Conservation (phyloP, 192 early-diverging fungal genomes). For the Coemansia sp. region DNA sequence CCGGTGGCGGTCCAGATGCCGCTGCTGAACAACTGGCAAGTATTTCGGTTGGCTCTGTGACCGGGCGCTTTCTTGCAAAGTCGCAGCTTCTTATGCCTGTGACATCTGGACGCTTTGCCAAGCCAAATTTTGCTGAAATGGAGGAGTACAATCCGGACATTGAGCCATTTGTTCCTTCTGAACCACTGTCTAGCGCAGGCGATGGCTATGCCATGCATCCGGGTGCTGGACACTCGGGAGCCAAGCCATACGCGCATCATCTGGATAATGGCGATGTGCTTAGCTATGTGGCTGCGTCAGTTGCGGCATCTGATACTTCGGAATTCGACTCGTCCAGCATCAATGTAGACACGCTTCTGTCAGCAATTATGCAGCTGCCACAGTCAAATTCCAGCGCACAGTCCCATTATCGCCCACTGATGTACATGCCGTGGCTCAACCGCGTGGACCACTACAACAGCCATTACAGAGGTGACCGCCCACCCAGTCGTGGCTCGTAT, state of each 20-base stretch:
- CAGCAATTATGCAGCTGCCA: conserved; percentile 20
- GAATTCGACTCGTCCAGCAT: conserved; percentile 20
- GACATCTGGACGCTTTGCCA: conserved; percentile 29
- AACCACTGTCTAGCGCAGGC: not conserved
- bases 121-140: conserved; percentile 13
- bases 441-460: conserved; percentile 13
- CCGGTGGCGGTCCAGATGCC: not conserved
- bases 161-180: conserved; percentile 23
- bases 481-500: conserved; percentile 7
- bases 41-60: conserved; percentile 37
- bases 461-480: conserved; percentile 6
- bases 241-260: conserved; percentile 1
- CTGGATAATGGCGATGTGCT: conserved; percentile 49
- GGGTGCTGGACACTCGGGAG: not conserved
- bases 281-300: conserved; percentile 39
- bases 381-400: not conserved
- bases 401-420: conserved; percentile 43
- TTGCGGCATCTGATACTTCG: conserved; percentile 24
- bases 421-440: conserved; percentile 35
- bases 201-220: conserved; percentile 5
- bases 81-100: conserved; percentile 35
- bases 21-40: conserved; percentile 6
- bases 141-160: conserved; percentile 33
- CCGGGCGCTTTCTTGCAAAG: conserved; percentile 35
- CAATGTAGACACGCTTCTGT: conserved; percentile 28